Percentiles rank a stretch among this genome's conserved stretches.
Conservation (phyloP, 306 rosid species). For the Cicer chorassanicum region DNA sequence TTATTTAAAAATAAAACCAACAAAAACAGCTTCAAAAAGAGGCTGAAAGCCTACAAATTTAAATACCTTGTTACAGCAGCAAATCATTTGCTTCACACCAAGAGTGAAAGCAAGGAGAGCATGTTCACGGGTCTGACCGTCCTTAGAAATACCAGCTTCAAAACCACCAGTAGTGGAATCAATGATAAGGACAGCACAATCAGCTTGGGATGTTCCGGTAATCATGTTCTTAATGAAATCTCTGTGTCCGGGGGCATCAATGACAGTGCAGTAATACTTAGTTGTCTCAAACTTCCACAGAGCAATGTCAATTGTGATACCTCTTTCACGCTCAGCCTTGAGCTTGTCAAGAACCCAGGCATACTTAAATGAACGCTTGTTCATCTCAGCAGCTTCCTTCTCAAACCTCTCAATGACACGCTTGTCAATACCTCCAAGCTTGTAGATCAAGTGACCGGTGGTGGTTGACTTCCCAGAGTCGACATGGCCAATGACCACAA, state of each 20-base stretch:
- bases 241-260: constrained; percentile 7
- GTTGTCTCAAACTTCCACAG: constrained; percentile 22
- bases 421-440: neutral
- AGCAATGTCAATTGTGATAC: constrained; percentile 12
- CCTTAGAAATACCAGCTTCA: neutral
- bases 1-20: neutral
- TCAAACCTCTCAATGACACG: neutral
- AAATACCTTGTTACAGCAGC: constrained; percentile 15
- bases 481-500: constrained; percentile 19
- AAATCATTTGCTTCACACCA: constrained; percentile 1
- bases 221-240: constrained; percentile 6
- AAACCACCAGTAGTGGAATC: neutral
- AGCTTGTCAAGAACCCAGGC: constrained; percentile 6
- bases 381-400: neutral
- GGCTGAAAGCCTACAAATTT: too few species aligned
- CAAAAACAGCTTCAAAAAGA: neutral
- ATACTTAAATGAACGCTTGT: constrained; percentile 1
- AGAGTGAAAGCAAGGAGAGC: neutral
- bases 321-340: constrained; percentile 21
- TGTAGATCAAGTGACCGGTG: neutral
- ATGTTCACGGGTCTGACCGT: neutral
- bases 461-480: neutral
- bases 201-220: constrained; percentile 3
- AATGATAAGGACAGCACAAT: neutral
- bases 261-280: constrained; percentile 19